phyloP scores from a whole-genome alignment of 345 rosid species.

The Acer yangbiense region DNA sequence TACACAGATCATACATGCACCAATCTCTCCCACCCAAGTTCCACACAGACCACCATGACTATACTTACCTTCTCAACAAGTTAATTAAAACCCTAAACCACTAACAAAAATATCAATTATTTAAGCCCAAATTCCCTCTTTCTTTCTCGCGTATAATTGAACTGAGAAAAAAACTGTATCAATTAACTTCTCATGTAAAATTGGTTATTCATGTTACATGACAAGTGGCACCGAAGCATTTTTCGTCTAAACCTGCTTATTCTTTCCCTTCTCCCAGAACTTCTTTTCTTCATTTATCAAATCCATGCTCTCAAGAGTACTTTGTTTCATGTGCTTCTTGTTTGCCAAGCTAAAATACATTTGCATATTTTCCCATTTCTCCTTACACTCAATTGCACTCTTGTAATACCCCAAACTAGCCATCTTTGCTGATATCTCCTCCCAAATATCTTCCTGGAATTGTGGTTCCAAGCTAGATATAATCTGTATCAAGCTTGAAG shows the following conservation, averaged over 20 bases:
- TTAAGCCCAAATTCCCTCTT: slow-evolving; percentile 6
- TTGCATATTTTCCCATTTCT: slow-evolving; percentile 51
- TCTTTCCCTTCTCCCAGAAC: slow-evolving; percentile 32
- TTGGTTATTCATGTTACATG: too few species aligned
- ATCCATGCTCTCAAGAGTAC: slow-evolving; percentile 17
- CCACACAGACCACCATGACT: background rate
- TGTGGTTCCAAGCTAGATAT: slow-evolving; percentile 38
- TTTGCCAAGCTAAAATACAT: slow-evolving; percentile 33
- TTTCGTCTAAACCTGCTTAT: background rate
- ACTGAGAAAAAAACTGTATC: too few species aligned
- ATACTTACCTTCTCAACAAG: slow-evolving; percentile 13
- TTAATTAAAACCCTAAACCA: slow-evolving; percentile 3
- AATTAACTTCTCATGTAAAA: too few species aligned
- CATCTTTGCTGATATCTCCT: slow-evolving; percentile 48
- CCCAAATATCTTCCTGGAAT: slow-evolving; percentile 44
- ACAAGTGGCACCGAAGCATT: too few species aligned
- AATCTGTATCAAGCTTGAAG: slow-evolving; percentile 39
- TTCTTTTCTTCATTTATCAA: slow-evolving; percentile 28
- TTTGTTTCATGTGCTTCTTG: slow-evolving; percentile 26
- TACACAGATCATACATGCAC: background rate
- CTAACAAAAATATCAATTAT: background rate
- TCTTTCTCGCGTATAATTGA: background rate
- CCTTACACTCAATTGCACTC: slow-evolving; percentile 35
- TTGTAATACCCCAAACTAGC: slow-evolving; percentile 39
- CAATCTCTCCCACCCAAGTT: slow-evolving; percentile 3